Evolutionary conservation across 2,329 filamentous ascomycete species (phyloP), one percentile per base, ranked within the genome.

Genomic region (Colletotrichum sp.): DNA sequence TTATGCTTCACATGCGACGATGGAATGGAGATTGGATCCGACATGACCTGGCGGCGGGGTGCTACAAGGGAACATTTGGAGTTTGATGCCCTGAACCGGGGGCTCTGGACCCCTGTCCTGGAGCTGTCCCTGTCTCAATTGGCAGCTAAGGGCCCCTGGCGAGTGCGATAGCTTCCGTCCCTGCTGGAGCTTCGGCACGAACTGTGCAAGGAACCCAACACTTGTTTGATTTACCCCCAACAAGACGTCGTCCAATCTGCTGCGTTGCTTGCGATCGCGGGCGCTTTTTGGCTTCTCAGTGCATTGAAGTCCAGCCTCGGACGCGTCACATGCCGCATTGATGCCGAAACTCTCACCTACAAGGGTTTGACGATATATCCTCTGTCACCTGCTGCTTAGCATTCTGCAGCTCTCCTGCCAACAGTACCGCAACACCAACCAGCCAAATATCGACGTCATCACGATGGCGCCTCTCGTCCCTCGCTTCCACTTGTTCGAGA

Each of bases 401-500:
- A 25, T 28, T 32, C 6, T 9, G 9, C 5, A n/a, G 8, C 9
- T 4, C 15, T 9, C 6, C 34, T 28, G 27, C 27, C 18, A 22
- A 32, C 28, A 18, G 16, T 18, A 15, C 39, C 4, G 6, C 56
- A 48, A 68, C 64, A 30, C 22, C 55, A 55, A 65, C 43, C 7
- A 5, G n/a, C 27, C 55, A 12, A 8, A 15, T n/a, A 67, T 25
- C 60, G 18, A 66, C 73, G 28, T 56, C 75, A 68, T 75, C 75
- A 79, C 74, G 64, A 90, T 89, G 86, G 84, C 88, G 56, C 87
- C 90, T 65, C 84, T 89, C 52, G 82, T 91, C 71, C 91, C 90
- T 9, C 89, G 91, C 10, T 85, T 92, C 83, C 91, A 94, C 81
- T 88, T 93, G 78, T 92, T 92, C 77, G 93, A 94, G 86, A 92